phyloP scores from a whole-genome alignment of 345 rosid genomes.

The Citrus sp. region DNA sequence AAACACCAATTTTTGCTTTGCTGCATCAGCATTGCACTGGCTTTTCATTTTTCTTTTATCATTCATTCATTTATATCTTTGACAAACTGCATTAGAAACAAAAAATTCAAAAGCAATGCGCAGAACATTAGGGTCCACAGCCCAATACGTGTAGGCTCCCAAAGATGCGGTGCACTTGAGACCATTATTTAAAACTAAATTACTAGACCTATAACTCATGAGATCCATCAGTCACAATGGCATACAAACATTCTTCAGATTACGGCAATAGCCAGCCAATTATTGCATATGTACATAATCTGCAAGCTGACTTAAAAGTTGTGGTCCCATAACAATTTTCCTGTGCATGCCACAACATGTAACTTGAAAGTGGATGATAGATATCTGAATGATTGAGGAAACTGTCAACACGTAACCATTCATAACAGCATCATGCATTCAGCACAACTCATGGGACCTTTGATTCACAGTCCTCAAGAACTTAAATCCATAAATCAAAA shows the following conservation, averaged over 20 bases:
- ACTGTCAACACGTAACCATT: neutral
- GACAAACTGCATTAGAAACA: neutral
- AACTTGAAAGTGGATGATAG: neutral
- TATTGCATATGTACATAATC: neutral
- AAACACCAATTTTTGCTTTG: neutral
- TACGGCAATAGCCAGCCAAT: neutral
- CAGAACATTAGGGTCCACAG: neutral
- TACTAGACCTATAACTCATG: neutral
- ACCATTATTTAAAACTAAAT: neutral
- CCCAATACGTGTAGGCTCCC: neutral
- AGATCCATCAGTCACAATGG: neutral
- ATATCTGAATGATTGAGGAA: neutral
- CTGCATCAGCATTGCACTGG: neutral
- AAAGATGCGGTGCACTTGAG: neutral
- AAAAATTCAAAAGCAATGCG: neutral
- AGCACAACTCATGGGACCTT: neutral
- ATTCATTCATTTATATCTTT: neutral
- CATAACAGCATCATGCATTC: neutral
- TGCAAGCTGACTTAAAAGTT: neutral
- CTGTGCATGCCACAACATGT: neutral
- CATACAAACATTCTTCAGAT: constrained; percentile 3
- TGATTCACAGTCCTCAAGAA: neutral
- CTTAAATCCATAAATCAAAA: neutral
- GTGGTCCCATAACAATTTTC: neutral
- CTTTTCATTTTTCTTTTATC: constrained; percentile 1